Evolutionary conservation across 176 grass and related monocot genomes (phyloP).

Genomic region (Triticum turgidum): DNA sequence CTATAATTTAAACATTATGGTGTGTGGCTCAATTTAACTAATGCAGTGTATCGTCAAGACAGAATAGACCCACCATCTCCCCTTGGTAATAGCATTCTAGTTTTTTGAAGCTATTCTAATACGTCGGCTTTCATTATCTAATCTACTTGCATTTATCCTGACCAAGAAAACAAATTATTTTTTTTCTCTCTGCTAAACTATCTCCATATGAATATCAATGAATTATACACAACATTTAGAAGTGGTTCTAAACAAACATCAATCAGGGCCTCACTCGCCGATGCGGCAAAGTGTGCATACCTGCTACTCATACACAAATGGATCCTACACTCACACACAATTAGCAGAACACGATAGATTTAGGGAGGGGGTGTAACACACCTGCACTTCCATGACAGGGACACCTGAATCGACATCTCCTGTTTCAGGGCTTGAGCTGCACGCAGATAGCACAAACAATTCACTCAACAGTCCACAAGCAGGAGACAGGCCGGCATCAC

Average conservation of each 20-base stretch:
- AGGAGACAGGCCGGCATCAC: neutral
- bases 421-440: neutral
- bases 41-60: neutral
- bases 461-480: neutral
- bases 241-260: neutral
- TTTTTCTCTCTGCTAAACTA: neutral
- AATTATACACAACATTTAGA: neutral
- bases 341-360: neutral
- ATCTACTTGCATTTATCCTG: neutral
- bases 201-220: neutral
- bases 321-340: neutral
- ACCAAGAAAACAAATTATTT: neutral
- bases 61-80: neutral
- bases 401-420: neutral
- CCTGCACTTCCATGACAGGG: conserved; percentile 10
- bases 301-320: neutral
- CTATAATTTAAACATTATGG: neutral
- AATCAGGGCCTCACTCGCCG: too few species aligned
- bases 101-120: neutral
- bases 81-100: neutral
- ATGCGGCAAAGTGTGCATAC: neutral
- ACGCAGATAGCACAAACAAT: neutral
- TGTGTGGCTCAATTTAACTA: neutral
- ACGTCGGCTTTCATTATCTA: neutral
- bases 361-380: neutral